Evolutionary conservation across 805 yeast species (phyloP).

Genomic region (Groenewaldozyma salmanticensis): DNA sequence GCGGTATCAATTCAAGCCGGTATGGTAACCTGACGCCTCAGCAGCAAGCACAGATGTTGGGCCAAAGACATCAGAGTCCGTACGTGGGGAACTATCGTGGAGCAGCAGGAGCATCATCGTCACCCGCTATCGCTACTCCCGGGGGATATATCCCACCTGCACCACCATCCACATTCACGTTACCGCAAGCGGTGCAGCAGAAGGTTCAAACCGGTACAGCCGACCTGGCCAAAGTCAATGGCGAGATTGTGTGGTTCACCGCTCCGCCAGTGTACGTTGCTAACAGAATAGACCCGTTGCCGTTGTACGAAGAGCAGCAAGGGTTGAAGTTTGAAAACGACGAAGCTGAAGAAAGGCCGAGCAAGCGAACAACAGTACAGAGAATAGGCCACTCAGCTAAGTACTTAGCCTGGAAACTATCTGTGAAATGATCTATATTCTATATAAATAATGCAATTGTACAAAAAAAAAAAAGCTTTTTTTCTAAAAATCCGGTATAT

Average conservation of each 20-base stretch:
- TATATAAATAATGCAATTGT: background rate
- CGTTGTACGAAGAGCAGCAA: slow-evolving; percentile 12
- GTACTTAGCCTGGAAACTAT: slow-evolving; percentile 54
- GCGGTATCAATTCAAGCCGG: no score
- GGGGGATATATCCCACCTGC: slow-evolving; percentile 19
- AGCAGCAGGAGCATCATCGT: background rate
- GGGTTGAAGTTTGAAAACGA: slow-evolving; percentile 13
- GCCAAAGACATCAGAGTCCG: background rate
- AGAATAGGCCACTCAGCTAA: slow-evolving; percentile 64
- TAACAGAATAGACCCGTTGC: slow-evolving; percentile 16
- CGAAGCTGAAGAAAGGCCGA: background rate
- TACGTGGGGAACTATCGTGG: no score
- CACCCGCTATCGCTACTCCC: background rate
- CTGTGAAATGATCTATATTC: background rate
- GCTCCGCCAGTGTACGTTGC: slow-evolving; percentile 19
- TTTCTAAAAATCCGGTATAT: background rate
- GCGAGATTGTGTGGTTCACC: slow-evolving; percentile 20
- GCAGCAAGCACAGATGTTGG: no score
- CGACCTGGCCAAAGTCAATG: slow-evolving; percentile 14
- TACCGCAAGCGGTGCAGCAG: slow-evolving; percentile 21
- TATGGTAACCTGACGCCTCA: no score
- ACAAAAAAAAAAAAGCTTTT: slow-evolving; percentile 4
- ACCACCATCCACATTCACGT: slow-evolving; percentile 27
- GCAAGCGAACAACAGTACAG: slow-evolving; percentile 7
- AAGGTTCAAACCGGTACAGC: slow-evolving; percentile 14